Conservation (phyloP, 2,329 filamentous ascomycete species). For the Lanzia echinophila region DNA sequence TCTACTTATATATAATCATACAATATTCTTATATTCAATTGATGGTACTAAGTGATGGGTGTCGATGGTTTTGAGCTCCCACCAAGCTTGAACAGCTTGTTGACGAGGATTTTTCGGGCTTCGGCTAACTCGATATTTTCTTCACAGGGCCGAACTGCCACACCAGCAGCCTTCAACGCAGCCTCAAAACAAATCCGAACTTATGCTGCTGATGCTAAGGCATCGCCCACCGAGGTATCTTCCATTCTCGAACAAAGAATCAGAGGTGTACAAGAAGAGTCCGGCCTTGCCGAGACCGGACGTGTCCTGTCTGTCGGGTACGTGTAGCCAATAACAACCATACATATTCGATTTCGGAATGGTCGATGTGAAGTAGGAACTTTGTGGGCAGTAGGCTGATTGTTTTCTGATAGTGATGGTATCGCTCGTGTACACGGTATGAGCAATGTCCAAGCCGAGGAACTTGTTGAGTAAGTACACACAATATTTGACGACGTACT, state of each 20-base stretch:
- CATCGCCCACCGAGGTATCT: constrained; percentile 93
- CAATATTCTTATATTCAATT: constrained; percentile 36
- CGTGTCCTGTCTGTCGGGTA: constrained; percentile 99
- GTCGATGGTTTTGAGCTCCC: constrained; percentile 35
- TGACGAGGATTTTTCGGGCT: constrained; percentile 37
- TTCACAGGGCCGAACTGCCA: constrained; percentile 74
- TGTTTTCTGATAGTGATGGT: constrained; percentile 72
- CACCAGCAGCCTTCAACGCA: constrained; percentile 69
- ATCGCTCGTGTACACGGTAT: constrained; percentile 99
- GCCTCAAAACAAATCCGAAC: constrained; percentile 67
- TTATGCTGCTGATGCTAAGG: constrained; percentile 92
- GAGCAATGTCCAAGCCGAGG: constrained; percentile 99
- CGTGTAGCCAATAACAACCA: constrained; percentile 37
- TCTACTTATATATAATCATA: constrained; percentile 29
- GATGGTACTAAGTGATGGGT: constrained; percentile 23
- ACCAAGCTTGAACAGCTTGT: constrained; percentile 29
- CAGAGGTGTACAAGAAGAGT: constrained; percentile 95
- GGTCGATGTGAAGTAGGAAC: too few relatives aligned
- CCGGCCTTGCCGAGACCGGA: constrained; percentile 93
- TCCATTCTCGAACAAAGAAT: constrained; percentile 99
- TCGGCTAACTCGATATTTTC: constrained; percentile 49
- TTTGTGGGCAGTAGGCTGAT: constrained; percentile 16
- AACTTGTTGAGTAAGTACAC: constrained; percentile 91
- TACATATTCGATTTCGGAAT: too few relatives aligned
- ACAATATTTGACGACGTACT: constrained; percentile 12